phyloP scores from a whole-genome alignment of 164 flowering plant genomes.

The Annona cherimola region DNA sequence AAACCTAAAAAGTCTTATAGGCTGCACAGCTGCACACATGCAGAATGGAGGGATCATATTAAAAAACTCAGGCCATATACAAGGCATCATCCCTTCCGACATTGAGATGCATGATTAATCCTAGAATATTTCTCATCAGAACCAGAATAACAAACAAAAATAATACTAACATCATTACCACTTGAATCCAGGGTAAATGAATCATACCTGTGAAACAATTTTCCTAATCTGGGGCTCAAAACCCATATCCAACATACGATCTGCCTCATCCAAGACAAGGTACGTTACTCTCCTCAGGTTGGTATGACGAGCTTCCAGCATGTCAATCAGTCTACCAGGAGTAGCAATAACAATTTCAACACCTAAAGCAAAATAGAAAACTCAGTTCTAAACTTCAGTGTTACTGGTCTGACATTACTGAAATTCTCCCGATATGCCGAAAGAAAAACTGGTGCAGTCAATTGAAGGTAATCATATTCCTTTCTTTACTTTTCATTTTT shows the following conservation, averaged over 20 bases:
- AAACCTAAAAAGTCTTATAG: too few relatives aligned
- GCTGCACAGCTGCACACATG: background rate
- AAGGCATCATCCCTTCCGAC: background rate
- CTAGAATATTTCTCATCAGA: background rate
- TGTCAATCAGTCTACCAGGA: slow-evolving; percentile 93
- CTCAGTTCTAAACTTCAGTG: background rate
- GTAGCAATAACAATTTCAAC: slow-evolving; percentile 97
- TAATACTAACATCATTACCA: background rate
- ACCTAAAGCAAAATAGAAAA: slow-evolving; percentile 36
- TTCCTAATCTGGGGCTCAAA: slow-evolving; percentile 98
- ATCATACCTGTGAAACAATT: slow-evolving; percentile 67
- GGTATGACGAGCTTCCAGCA: slow-evolving; percentile 87
- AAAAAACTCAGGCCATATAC: background rate
- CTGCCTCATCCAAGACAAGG: slow-evolving; percentile 97
- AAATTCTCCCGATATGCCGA: background rate
- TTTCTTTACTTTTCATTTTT: background rate
- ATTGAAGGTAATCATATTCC: background rate
- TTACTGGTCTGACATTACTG: background rate
- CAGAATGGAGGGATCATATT: background rate
- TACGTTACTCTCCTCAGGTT: slow-evolving; percentile 89
- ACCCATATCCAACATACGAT: slow-evolving; percentile 98
- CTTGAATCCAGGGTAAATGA: background rate
- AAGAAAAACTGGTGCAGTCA: background rate
- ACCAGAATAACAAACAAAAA: background rate
- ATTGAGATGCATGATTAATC: background rate